Conservation (phyloP, 2,329 filamentous ascomycete species). For the Pestalotiopsis sp. region DNA sequence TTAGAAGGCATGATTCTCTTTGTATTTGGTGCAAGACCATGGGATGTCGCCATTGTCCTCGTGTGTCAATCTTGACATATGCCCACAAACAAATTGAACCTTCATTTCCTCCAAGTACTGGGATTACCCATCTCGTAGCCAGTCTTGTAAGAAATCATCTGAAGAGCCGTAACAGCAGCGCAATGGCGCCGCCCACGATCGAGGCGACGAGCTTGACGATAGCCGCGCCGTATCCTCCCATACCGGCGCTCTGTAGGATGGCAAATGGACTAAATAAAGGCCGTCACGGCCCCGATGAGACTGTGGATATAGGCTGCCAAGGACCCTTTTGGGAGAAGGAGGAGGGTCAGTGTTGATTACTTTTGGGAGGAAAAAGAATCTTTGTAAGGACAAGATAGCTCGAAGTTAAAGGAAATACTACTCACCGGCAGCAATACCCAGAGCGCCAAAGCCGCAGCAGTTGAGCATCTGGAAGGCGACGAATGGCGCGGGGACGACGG, state of each 20-base stretch:
- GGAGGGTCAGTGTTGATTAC: background rate
- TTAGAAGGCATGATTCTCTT: background rate
- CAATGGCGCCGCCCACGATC: background rate
- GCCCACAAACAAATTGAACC: no score
- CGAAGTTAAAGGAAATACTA: background rate
- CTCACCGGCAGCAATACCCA: background rate
- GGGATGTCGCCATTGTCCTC: no score
- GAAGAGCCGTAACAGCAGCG: no score
- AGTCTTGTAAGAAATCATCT: no score
- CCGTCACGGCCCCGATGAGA: conserved; percentile 27
- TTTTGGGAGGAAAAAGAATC: no score
- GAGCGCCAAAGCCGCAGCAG: background rate
- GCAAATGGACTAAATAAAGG: conserved; percentile 24
- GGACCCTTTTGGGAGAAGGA: conserved; percentile 18
- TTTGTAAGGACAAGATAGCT: no score
- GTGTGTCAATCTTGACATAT: no score
- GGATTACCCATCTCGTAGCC: no score
- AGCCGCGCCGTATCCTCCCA: conserved; percentile 20
- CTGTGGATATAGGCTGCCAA: conserved; percentile 25
- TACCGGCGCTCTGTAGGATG: conserved; percentile 30
- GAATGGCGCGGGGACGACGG: background rate
- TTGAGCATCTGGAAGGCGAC: no score
- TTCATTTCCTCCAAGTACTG: no score
- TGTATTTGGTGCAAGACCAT: background rate
- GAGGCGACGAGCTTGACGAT: background rate